Conservation (phyloP, 164 flowering plant genomes). For the Saururus chinensis region DNA sequence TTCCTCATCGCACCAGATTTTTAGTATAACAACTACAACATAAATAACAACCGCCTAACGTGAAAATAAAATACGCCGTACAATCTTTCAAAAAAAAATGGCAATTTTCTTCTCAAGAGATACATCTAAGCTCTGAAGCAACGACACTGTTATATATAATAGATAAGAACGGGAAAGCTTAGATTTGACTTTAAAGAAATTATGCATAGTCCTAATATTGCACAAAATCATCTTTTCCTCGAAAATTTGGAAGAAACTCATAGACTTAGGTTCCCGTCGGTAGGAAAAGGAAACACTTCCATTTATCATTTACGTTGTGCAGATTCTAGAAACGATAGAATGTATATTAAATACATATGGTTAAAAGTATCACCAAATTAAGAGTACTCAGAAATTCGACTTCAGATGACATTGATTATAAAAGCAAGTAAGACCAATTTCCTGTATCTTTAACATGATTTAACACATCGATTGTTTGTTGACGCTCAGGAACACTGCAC, state of each 20-base stretch:
- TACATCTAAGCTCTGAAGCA: too few species aligned
- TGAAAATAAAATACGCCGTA: too few species aligned
- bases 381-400: not conserved
- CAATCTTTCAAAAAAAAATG: too few species aligned
- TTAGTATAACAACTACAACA: too few species aligned
- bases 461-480: constrained; percentile 49
- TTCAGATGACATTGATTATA: not conserved
- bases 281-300: not conserved
- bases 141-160: too few species aligned
- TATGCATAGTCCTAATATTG: too few species aligned
- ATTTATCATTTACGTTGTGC: not conserved
- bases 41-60: too few species aligned
- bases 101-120: too few species aligned
- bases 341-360: not conserved
- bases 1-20: too few species aligned
- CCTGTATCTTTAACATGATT: not conserved
- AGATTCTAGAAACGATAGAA: not conserved
- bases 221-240: not conserved
- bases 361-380: not conserved
- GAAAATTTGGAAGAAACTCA: constrained; percentile 39
- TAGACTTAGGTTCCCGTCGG: constrained; percentile 75
- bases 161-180: too few species aligned
- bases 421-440: too few species aligned
- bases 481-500: constrained; percentile 82
- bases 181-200: too few species aligned